A percentile compares a stretch with the other conserved stretches of the same genome.
phyloP scores from a whole-genome alignment of 495 filamentous ascomycete species.

The Podospora appendiculata region DNA sequence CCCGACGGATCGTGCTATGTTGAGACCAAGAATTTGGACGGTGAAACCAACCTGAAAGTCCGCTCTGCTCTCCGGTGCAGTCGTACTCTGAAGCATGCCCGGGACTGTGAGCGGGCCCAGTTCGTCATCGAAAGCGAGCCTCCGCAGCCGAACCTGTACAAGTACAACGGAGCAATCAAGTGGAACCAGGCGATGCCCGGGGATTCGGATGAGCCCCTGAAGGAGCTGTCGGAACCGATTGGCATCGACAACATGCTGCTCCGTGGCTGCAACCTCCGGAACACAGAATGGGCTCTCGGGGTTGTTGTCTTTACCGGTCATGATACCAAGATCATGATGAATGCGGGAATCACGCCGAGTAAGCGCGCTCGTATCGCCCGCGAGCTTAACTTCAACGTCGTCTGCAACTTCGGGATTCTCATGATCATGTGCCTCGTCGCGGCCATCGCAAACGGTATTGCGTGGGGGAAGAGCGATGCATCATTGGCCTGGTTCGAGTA shows the following conservation, averaged over 20 bases:
- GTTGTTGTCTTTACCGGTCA: slow-evolving; percentile 95
- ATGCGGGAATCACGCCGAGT: slow-evolving; percentile 91
- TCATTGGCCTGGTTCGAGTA: slow-evolving; percentile 83
- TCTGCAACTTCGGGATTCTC: slow-evolving; percentile 92
- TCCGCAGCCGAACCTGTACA: slow-evolving; percentile 88
- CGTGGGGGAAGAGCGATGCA: slow-evolving; percentile 66
- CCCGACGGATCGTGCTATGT: slow-evolving; percentile 93
- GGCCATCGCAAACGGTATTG: slow-evolving; percentile 75
- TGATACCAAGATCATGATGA: slow-evolving; percentile 99
- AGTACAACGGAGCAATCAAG: slow-evolving; percentile 80
- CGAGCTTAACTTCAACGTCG: slow-evolving; percentile 94
- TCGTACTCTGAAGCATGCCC: slow-evolving; percentile 75
- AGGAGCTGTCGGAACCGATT: slow-evolving; percentile 85
- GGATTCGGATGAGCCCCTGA: slow-evolving; percentile 47
- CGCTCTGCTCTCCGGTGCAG: slow-evolving; percentile 84
- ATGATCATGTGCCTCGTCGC: slow-evolving; percentile 84
- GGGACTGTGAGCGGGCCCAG: slow-evolving; percentile 80
- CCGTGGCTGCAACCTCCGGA: slow-evolving; percentile 85
- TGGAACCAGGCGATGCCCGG: slow-evolving; percentile 71
- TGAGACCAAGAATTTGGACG: slow-evolving; percentile 96
- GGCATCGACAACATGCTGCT: slow-evolving; percentile 92
- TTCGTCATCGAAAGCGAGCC: slow-evolving; percentile 88
- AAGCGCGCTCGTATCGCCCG: slow-evolving; percentile 87
- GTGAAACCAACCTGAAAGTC: slow-evolving; percentile 96
- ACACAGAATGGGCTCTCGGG: slow-evolving; percentile 94